A percentile compares a stretch with the other conserved stretches of the same genome.
phyloP scores from a whole-genome alignment of 2,329 filamentous ascomycete species.

The Fusarium mexicanum region DNA sequence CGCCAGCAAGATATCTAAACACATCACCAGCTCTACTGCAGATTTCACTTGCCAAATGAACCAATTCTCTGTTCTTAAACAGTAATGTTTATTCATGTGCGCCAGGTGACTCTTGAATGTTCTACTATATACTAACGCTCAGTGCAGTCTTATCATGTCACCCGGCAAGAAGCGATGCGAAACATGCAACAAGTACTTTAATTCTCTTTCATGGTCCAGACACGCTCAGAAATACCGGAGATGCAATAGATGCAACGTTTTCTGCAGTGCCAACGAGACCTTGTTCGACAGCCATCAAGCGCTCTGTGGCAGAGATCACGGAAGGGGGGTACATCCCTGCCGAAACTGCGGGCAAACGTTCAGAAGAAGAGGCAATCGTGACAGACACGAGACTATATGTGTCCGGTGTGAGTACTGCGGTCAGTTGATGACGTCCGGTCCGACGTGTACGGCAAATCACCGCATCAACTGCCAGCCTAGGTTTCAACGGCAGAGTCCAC shows the following conservation, averaged over 20 bases:
- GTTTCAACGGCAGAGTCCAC: neutral
- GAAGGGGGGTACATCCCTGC: neutral
- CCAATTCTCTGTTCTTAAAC: accelerated
- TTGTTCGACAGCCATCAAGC: neutral
- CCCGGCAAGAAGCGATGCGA: neutral
- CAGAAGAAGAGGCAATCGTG: neutral
- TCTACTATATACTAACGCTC: neutral
- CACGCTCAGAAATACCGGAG: neutral
- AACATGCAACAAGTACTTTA: neutral
- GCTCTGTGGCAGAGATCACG: neutral
- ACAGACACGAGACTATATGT: neutral
- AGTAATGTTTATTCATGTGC: neutral
- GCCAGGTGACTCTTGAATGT: neutral
- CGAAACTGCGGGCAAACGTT: neutral
- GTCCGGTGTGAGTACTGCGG: neutral
- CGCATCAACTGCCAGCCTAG: neutral
- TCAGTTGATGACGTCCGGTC: neutral
- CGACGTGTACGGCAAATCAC: neutral
- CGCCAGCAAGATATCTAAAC: neutral
- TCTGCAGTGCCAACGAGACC: neutral
- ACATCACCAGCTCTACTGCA: neutral
- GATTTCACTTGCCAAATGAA: too few relatives aligned
- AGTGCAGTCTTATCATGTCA: neutral
- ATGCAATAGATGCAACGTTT: neutral
- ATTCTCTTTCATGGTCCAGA: neutral